A percentile compares a stretch with the other conserved stretches of the same genome.
These are phyloP conservation scores for Aspergillus affinis DNA, from an alignment of 495 filamentous ascomycete species.

Conservation along the genomic window DNA sequence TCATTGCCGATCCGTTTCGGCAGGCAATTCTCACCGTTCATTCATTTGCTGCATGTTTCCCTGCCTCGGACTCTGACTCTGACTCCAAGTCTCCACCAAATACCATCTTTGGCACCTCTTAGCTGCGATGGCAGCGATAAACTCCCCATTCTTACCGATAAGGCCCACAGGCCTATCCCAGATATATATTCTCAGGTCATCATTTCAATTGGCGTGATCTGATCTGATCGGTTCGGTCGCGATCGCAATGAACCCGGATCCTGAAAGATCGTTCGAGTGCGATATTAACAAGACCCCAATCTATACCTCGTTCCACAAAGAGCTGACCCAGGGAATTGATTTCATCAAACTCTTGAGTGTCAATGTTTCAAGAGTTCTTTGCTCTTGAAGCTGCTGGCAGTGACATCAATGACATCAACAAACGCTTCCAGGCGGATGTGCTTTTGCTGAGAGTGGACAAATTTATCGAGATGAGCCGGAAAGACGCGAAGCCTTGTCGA, in stretches of 20 bases:
- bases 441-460: no score
- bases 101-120: neutral
- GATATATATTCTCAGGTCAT: slow-evolving; percentile 56
- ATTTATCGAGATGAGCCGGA: no score
- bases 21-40: neutral
- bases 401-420: slow-evolving; percentile 41
- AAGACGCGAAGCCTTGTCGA: no score
- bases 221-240: slow-evolving; percentile 53
- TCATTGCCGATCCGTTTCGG: neutral
- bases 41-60: neutral
- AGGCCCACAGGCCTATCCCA: slow-evolving; percentile 54
- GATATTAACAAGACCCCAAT: slow-evolving; percentile 43
- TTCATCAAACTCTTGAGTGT: no score
- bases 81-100: neutral
- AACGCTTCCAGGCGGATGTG: slow-evolving; percentile 70
- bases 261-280: slow-evolving; percentile 46
- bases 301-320: slow-evolving; percentile 4
- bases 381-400: slow-evolving; percentile 62
- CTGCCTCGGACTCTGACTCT: neutral
- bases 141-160: slow-evolving; percentile 43
- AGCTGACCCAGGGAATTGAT: no score
- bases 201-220: slow-evolving; percentile 56
- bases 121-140: slow-evolving; percentile 30
- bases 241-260: slow-evolving; percentile 46
- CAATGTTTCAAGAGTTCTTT: slow-evolving; percentile 63